Evolutionary conservation across 163 green algal genomes (phyloP).

Genomic region (Prototheca wickerhamii): DNA sequence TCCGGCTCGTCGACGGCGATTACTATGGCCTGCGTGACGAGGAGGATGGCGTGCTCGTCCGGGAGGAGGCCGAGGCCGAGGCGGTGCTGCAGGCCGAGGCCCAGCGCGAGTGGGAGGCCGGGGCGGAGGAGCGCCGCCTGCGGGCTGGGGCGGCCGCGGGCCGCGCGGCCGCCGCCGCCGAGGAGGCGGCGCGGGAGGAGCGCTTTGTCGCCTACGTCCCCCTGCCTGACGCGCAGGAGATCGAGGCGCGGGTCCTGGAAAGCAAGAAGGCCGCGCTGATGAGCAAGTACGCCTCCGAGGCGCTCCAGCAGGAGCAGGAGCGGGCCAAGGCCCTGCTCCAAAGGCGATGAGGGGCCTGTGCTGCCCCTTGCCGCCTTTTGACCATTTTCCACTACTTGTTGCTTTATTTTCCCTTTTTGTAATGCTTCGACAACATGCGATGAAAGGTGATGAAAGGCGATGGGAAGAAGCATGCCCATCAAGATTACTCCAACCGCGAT

Average conservation of each 20-base stretch:
- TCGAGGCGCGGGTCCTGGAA: slow-evolving; percentile 82
- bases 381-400: slow-evolving; percentile 1
- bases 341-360: slow-evolving; percentile 34
- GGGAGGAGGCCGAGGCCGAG: slow-evolving; percentile 76
- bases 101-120: slow-evolving; percentile 55
- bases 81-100: slow-evolving; percentile 45
- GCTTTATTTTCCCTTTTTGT: too few species aligned
- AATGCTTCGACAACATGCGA: too few species aligned
- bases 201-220: slow-evolving; percentile 91
- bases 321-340: slow-evolving; percentile 67
- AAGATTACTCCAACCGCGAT: background rate
- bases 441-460: too few species aligned
- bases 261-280: slow-evolving; percentile 94
- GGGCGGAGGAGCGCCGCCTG: slow-evolving; percentile 49
- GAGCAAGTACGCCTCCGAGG: slow-evolving; percentile 74
- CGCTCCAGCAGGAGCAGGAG: slow-evolving; percentile 62
- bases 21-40: slow-evolving; percentile 98
- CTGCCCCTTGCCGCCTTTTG: too few species aligned
- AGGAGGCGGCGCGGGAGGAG: slow-evolving; percentile 8
- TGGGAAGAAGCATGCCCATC: background rate
- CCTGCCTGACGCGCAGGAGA: slow-evolving; percentile 87
- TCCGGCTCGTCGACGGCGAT: slow-evolving; percentile 81
- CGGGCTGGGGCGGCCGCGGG: background rate
- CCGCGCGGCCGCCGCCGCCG: slow-evolving; percentile 2
- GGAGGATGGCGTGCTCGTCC: slow-evolving; percentile 86